These are phyloP conservation scores for Cinnamomum micranthum DNA, from an alignment of 164 flowering plant genomes.

Conservation along the genomic window DNA sequence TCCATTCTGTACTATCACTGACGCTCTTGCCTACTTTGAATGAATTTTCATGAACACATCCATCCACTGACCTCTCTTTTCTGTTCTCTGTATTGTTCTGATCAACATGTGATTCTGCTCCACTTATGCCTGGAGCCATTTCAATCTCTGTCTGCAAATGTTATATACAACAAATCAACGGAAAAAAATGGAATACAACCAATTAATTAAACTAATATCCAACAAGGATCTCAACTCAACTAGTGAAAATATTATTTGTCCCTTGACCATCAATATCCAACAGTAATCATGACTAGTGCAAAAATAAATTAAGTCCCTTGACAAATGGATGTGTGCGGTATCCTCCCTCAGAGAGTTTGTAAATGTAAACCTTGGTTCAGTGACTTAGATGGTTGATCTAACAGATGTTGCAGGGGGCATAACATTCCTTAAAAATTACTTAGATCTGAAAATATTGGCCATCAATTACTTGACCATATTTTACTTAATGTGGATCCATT, in stretches of 20 bases:
- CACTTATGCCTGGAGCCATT: conserved; percentile 10
- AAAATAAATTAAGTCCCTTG: neutral
- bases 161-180: too few relatives aligned
- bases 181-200: neutral
- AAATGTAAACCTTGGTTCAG: neutral
- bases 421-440: neutral
- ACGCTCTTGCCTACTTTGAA: conserved; percentile 11
- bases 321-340: neutral
- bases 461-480: neutral
- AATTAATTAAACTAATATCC: neutral
- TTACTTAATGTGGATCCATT: neutral
- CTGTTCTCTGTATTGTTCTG: conserved; percentile 6
- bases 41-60: conserved; percentile 3
- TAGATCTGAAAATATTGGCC: neutral
- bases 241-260: neutral
- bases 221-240: conserved; percentile 2
- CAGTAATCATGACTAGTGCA: neutral
- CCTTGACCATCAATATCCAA: neutral
- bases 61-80: conserved; percentile 1
- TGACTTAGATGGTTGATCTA: neutral
- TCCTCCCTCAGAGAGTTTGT: neutral
- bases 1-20: neutral
- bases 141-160: conserved; percentile 31
- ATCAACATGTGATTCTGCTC: conserved; percentile 3
- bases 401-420: neutral